phyloP scores from a whole-genome alignment of 371 early-diverging fungal species.

The Rhizomucor pusillus region DNA sequence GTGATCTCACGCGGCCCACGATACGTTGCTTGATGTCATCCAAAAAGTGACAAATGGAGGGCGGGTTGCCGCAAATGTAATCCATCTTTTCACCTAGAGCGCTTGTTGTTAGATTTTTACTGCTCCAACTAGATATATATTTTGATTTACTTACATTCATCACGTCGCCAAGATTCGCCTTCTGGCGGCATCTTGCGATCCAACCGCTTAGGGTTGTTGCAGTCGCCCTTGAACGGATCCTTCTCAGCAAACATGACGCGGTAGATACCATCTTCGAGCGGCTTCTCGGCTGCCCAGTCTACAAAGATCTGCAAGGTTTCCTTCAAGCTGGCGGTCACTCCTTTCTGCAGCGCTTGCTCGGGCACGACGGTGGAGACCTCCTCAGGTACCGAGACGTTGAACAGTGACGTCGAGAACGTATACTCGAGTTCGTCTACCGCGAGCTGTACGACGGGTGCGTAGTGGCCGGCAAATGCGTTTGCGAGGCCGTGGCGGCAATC shows the following conservation, averaged over 20 bases:
- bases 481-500: slow-evolving; percentile 57
- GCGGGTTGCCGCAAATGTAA: slow-evolving; percentile 69
- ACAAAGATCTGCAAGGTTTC: slow-evolving; percentile 11
- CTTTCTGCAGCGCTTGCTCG: slow-evolving; percentile 28
- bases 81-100: slow-evolving; percentile 52
- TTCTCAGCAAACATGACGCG: slow-evolving; percentile 55
- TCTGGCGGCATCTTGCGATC: slow-evolving; percentile 49
- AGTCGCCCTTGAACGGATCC: slow-evolving; percentile 64
- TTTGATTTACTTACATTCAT: slow-evolving; percentile 48
- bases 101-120: background rate
- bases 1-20: slow-evolving; percentile 32
- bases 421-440: slow-evolving; percentile 25
- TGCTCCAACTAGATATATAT: background rate
- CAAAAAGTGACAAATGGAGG: slow-evolving; percentile 64
- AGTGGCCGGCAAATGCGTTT: slow-evolving; percentile 50
- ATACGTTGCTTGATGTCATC: slow-evolving; percentile 41
- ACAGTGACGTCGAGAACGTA: slow-evolving; percentile 26
- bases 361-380: slow-evolving; percentile 26
- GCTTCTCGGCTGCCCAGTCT: slow-evolving; percentile 22
- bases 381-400: slow-evolving; percentile 23
- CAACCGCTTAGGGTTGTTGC: slow-evolving; percentile 55
- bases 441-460: slow-evolving; percentile 32
- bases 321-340: slow-evolving; percentile 18
- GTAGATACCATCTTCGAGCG: slow-evolving; percentile 40
- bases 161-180: slow-evolving; percentile 55